A percentile compares a stretch with the other conserved stretches of the same genome.
phyloP scores from a whole-genome alignment of 768 basidiomycete species.

The Boletus tomentosulus region DNA sequence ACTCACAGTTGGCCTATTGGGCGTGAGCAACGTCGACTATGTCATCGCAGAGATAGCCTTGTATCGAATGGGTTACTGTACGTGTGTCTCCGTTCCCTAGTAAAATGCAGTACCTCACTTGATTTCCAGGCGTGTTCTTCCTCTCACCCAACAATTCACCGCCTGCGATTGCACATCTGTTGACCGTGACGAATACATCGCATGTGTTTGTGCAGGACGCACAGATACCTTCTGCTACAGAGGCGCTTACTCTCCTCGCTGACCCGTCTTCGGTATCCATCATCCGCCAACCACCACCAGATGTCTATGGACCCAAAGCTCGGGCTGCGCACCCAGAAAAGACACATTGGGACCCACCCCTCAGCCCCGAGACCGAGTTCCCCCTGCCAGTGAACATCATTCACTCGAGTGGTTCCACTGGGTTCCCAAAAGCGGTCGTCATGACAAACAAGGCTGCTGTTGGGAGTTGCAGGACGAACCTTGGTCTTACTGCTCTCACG shows the following conservation, averaged over 20 bases:
- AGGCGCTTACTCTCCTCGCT: constrained; percentile 14
- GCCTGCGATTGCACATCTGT: constrained; percentile 43
- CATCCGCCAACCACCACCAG: constrained; percentile 20
- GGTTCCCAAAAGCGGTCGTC: constrained; percentile 44
- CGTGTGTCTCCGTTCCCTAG: constrained; percentile 1
- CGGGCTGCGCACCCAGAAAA: constrained; percentile 18
- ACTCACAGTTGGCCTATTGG: constrained; percentile 25
- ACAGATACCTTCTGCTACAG: constrained; percentile 9
- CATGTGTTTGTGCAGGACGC: constrained; percentile 23
- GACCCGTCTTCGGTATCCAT: constrained; percentile 21
- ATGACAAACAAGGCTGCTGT: constrained; percentile 35
- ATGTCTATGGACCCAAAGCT: constrained; percentile 13
- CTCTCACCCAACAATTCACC: constrained; percentile 45
- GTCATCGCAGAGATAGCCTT: constrained; percentile 23
- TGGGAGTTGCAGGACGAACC: constrained; percentile 33
- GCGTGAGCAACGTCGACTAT: constrained; percentile 27
- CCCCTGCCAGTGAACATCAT: constrained; percentile 19
- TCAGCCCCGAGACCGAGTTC: constrained; percentile 21
- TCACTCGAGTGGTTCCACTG: constrained; percentile 38
- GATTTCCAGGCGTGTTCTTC: constrained; percentile 26
- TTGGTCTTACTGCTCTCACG: constrained; percentile 17
- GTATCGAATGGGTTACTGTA: constrained; percentile 32
- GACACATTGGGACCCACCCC: constrained; percentile 18
- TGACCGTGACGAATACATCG: constrained; percentile 23
- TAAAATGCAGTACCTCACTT: not conserved